phyloP scores from a whole-genome alignment of 306 rosid genomes.

The Cucurbita maxima region DNA sequence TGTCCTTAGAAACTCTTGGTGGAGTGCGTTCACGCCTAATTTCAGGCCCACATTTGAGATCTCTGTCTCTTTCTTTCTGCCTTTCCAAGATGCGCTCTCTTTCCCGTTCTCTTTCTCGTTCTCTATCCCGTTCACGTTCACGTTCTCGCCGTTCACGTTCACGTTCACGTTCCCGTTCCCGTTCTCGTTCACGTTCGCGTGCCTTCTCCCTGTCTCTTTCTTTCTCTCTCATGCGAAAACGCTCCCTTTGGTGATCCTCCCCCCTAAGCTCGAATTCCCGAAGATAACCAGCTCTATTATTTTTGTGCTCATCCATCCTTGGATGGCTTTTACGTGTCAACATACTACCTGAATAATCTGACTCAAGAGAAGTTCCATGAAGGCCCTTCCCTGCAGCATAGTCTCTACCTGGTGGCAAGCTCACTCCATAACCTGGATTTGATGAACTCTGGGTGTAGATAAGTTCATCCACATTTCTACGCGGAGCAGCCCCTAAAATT shows the following conservation, averaged over 20 bases:
- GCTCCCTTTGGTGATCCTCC: constrained; percentile 91
- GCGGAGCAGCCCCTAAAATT: constrained; percentile 91
- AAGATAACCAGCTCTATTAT: constrained; percentile 78
- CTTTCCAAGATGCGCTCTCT: constrained; percentile 65
- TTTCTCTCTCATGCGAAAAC: constrained; percentile 77
- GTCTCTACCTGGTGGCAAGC: constrained; percentile 98
- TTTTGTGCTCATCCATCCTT: constrained; percentile 60
- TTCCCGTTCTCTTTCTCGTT: constrained; percentile 62
- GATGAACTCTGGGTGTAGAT: constrained; percentile 65
- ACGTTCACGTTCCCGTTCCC: constrained; percentile 44
- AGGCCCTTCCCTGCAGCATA: constrained; percentile 82
- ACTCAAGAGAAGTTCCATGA: constrained; percentile 57
- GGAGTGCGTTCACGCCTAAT: constrained; percentile 36
- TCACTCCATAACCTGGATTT: constrained; percentile 97
- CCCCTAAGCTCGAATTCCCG: constrained; percentile 88
- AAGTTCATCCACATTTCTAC: constrained; percentile 72
- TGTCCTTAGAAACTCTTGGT: constrained; percentile 56
- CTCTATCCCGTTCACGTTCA: constrained; percentile 30
- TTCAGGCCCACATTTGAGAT: constrained; percentile 66
- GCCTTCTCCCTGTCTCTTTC: constrained; percentile 81
- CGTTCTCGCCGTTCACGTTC: constrained; percentile 40
- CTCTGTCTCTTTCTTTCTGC: constrained; percentile 80
- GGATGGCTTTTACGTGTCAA: constrained; percentile 42
- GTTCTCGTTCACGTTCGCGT: constrained; percentile 68
- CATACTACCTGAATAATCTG: constrained; percentile 45